These are phyloP conservation scores for Pseudocercospora eumusae DNA, from an alignment of 2,329 filamentous ascomycete species.

Conservation along the genomic window DNA sequence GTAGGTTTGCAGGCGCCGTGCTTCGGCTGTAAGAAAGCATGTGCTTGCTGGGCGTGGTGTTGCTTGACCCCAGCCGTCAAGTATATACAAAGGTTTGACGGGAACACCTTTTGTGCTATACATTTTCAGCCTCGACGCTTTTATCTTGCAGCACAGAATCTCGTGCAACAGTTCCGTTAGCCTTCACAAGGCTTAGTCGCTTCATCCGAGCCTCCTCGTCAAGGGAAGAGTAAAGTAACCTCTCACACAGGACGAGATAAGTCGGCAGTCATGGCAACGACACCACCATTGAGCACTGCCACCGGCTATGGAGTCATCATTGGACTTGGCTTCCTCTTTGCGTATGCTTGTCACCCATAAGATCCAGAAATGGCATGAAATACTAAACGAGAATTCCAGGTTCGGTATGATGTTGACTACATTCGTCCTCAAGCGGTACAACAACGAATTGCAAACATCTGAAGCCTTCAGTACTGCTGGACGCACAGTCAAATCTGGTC, in stretches of 20 bases:
- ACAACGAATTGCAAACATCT: conserved; percentile 80
- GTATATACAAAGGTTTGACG: conserved; percentile 2
- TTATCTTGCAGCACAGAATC: neutral
- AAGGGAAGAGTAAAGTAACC: too few relatives aligned
- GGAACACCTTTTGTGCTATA: neutral
- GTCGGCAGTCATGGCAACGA: conserved; percentile 26
- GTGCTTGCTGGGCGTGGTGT: conserved; percentile 3
- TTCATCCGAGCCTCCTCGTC: too few relatives aligned
- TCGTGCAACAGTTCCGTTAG: too few relatives aligned
- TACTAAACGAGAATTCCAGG: conserved; percentile 24
- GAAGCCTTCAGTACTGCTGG: conserved; percentile 93
- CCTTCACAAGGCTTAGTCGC: too few relatives aligned
- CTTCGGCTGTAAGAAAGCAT: neutral
- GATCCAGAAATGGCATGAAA: neutral
- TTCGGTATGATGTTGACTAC: conserved; percentile 75
- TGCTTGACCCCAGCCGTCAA: neutral
- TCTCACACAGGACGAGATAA: neutral
- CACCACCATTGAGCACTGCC: conserved; percentile 54
- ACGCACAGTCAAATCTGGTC: conserved; percentile 81
- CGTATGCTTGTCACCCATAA: conserved; percentile 44
- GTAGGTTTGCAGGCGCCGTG: conserved; percentile 2
- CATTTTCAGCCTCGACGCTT: neutral
- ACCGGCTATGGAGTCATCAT: conserved; percentile 78
- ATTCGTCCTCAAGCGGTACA: conserved; percentile 68
- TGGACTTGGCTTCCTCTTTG: conserved; percentile 72